Percentiles rank a stretch among this genome's conserved stretches.
phyloP scores from a whole-genome alignment of 2,329 filamentous ascomycete genomes.

The Pseudogymnoascus sp. region DNA sequence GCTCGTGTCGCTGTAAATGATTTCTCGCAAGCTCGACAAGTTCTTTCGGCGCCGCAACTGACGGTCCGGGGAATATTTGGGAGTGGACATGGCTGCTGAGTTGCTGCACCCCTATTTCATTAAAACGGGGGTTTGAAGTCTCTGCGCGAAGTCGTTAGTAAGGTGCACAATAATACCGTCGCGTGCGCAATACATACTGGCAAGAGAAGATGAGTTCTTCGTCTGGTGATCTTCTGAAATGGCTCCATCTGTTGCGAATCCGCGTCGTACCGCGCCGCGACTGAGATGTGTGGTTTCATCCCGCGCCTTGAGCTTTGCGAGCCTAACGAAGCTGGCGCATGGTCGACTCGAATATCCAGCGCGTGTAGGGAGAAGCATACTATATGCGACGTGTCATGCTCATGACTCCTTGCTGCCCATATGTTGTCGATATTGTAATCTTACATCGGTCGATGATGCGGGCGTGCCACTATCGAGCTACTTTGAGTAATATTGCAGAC shows the following conservation, averaged over 20 bases:
- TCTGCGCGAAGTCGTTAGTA: constrained; percentile 16
- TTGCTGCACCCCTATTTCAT: constrained; percentile 91
- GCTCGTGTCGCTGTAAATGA: constrained; percentile 75
- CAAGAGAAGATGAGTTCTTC: constrained; percentile 11
- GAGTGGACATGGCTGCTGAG: constrained; percentile 73
- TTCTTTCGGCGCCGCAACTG: constrained; percentile 53
- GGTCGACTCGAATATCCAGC: constrained; percentile 24
- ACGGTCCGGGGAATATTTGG: constrained; percentile 66
- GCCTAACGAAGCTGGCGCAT: constrained; percentile 40
- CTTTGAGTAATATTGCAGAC: constrained; percentile 3
- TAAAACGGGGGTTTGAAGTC: constrained; percentile 60
- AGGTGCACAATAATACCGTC: neutral
- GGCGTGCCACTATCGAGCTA: neutral
- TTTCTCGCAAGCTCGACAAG: constrained; percentile 74
- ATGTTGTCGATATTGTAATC: constrained; percentile 4
- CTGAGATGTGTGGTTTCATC: constrained; percentile 18
- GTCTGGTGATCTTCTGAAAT: constrained; percentile 2
- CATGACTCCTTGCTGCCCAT: constrained; percentile 2
- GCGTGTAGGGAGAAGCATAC: constrained; percentile 26
- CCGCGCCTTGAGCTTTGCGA: constrained; percentile 42
- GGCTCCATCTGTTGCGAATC: constrained; percentile 28
- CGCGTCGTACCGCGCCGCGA: constrained; percentile 36
- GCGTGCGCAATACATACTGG: constrained; percentile 15
- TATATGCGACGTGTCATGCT: constrained; percentile 15
- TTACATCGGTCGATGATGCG: constrained; percentile 7